These are phyloP conservation scores for Raddia guianensis DNA, from an alignment of 176 grass and related monocot species.

Conservation along the genomic window DNA sequence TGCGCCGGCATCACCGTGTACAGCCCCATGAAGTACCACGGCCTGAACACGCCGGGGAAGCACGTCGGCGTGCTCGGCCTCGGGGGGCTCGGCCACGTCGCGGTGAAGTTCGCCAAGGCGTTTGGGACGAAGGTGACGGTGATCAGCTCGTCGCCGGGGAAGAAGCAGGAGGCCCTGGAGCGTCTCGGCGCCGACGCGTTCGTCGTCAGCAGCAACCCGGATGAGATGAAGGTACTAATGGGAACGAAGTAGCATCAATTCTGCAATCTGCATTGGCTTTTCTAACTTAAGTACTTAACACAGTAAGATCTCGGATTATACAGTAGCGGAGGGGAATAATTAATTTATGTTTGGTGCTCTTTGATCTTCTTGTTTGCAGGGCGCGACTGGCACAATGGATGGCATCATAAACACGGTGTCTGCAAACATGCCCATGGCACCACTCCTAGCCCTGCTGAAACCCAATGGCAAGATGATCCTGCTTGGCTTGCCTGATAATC, in stretches of 20 bases:
- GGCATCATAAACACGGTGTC: conserved; percentile 70
- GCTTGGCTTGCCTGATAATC: conserved; percentile 53
- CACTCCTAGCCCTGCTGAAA: conserved; percentile 52
- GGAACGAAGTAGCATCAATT: neutral
- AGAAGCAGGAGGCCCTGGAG: conserved; percentile 58
- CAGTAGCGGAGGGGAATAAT: neutral
- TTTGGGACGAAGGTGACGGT: conserved; percentile 81
- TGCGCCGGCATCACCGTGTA: conserved; percentile 78
- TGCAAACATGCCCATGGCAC: conserved; percentile 41
- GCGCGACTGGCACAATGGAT: conserved; percentile 50
- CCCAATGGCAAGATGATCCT: conserved; percentile 67
- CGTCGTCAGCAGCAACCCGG: conserved; percentile 42
- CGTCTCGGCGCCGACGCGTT: conserved; percentile 63
- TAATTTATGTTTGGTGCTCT: neutral
- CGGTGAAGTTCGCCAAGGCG: conserved; percentile 71
- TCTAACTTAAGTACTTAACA: neutral
- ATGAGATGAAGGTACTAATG: conserved; percentile 51
- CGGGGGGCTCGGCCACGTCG: conserved; percentile 68
- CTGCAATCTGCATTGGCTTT: neutral
- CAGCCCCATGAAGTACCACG: conserved; percentile 66
- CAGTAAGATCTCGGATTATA: neutral
- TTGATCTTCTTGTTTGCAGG: conserved; percentile 22
- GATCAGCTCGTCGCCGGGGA: conserved; percentile 58
- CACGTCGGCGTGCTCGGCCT: conserved; percentile 69
- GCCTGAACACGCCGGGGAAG: conserved; percentile 40